Evolutionary conservation across 352 stramenopile species (phyloP), one percentile per base, ranked within the genome.

Genomic region (Globisporangium nodosum): DNA sequence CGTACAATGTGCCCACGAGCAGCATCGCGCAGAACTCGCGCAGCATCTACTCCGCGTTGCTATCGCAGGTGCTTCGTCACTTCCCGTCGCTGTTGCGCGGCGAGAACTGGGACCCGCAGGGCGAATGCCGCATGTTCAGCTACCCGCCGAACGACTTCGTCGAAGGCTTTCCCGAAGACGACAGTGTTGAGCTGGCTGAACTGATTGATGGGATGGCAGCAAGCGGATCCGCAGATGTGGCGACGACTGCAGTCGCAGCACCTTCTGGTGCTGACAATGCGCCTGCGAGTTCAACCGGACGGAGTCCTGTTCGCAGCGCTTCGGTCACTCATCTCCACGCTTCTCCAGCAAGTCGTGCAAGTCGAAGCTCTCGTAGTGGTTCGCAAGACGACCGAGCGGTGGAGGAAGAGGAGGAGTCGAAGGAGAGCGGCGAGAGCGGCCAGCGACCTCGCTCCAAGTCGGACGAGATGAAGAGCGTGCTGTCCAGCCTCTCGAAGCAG

Each of bases 1-100:
- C 73, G 24, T 96, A 93, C 68, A 96, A 96, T 43, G 80, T 95
- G 52, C 61, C 73, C 20, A 84, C 80, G 15, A 93, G 85, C 46
- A 58, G 69, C 5, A 96, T 96, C 54, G 80, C 84, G 5, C 83
- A 94, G 42, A 94, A 92, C 63, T 78, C 81, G 16, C 57, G 84
- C n/a, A 92, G 70, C 35, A 62, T 95, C n/a, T 77, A 72, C 35
- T 69, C 63, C 5, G 76, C 84, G 11, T 55, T 92, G 11, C 54
- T 87, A 18, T 85, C 81, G 3, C 70, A 81, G 18, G 61, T 85
- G 3, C 77, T 90, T 37, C 79, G 78, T 15, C 57, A 86, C 24
- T 93, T 90, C 33, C 80, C 84, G 9, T 68, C 79, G 27, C 56
- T 73, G 52, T 45, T 80, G 45, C 70, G 63, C 18, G 58, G 40